Base-by-base conservation (phyloP, 768 basidiomycete genomes). In the Tulasnella sp. region DNA sequence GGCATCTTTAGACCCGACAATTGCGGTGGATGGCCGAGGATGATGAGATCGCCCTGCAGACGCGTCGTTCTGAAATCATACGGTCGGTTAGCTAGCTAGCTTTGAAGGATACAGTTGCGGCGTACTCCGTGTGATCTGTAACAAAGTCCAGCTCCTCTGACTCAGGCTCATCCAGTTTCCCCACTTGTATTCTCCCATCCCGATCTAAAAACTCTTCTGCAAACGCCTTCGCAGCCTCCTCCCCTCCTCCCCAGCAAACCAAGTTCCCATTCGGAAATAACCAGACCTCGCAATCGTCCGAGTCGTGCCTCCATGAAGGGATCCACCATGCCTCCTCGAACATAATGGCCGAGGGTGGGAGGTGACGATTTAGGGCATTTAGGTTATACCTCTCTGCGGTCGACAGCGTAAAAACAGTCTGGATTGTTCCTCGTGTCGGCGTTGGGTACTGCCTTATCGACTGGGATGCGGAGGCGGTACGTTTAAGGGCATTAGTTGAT, bases 141-240 rank as follows among this genome's bases (percentile, higher is more conserved):
- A 92, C 88, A 70, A 92, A 94, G 68, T 96, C 92, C 51, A 96
- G 76, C 65, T 92, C 92, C 66, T 92, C 92, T 11, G 86, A 86
- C 73, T 92, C 92, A 17, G 80, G 73, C 53, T 84, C 84, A 25
- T 69, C 75, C 55, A 92, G 73, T 27, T 48, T 56, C 2, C 76
- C 79, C 8, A 91, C 73, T 68, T 90, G 82, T 25, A 83, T 78
- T 1, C 75, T 77, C 0, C 75, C 69, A 1, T 76, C 75, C 22
- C 72, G 75, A 41, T 71, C 70, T 17, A 72, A 71, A 29, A 92
- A 76, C 53, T 87, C 76, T 24, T 71, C 68, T 22, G 81, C 78
- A 68, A 93, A 92, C 49, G 71, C 72, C 61, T 73, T 75, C 1
- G 86, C 92, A 41, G 87, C 87, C 8, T 76, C 76, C 69, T 92